Conservation (phyloP, 352 stramenopile genomes). For the Globisporangium cystogenes region DNA sequence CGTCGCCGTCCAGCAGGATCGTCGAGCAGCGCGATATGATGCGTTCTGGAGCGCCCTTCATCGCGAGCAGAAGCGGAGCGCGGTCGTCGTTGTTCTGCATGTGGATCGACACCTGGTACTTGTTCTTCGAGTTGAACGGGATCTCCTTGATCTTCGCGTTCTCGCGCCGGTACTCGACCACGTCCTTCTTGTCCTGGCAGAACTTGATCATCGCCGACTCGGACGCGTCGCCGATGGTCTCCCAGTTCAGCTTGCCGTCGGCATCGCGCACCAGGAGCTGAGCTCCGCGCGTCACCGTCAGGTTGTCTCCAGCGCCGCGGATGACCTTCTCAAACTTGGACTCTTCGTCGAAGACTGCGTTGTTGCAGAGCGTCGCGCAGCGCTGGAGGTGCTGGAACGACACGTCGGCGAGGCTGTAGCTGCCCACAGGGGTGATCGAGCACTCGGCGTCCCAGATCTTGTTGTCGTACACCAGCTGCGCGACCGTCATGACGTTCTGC, state of each 20-base stretch:
- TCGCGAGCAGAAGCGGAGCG: slow-evolving; percentile 66
- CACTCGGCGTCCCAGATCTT: slow-evolving; percentile 68
- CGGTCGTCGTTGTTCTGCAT: slow-evolving; percentile 70
- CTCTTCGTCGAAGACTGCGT: slow-evolving; percentile 82
- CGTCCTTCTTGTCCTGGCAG: slow-evolving; percentile 64
- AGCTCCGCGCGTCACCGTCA: slow-evolving; percentile 15
- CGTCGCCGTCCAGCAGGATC: slow-evolving; percentile 60
- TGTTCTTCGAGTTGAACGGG: slow-evolving; percentile 86
- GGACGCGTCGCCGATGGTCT: slow-evolving; percentile 72
- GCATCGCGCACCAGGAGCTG: slow-evolving; percentile 7
- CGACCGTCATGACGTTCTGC: slow-evolving; percentile 94
- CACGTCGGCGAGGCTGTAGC: slow-evolving; percentile 39
- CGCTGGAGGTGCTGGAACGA: slow-evolving; percentile 66
- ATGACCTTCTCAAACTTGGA: slow-evolving; percentile 19
- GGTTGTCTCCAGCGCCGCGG: slow-evolving; percentile 5
- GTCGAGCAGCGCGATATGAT: slow-evolving; percentile 90
- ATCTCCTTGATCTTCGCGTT: slow-evolving; percentile 81
- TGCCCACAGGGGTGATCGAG: slow-evolving; percentile 65
- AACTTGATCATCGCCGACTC: slow-evolving; percentile 88
- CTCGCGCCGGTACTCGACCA: slow-evolving; percentile 57
- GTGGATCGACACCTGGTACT: slow-evolving; percentile 81
- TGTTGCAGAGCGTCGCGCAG: slow-evolving; percentile 89
- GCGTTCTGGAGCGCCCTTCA: slow-evolving; percentile 96
- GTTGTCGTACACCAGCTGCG: slow-evolving; percentile 70
- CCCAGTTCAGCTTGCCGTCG: slow-evolving; percentile 22